Percentiles rank a stretch among this genome's conserved stretches.
phyloP scores from a whole-genome alignment of 495 filamentous ascomycete genomes.

The Aspergillus indologenus region DNA sequence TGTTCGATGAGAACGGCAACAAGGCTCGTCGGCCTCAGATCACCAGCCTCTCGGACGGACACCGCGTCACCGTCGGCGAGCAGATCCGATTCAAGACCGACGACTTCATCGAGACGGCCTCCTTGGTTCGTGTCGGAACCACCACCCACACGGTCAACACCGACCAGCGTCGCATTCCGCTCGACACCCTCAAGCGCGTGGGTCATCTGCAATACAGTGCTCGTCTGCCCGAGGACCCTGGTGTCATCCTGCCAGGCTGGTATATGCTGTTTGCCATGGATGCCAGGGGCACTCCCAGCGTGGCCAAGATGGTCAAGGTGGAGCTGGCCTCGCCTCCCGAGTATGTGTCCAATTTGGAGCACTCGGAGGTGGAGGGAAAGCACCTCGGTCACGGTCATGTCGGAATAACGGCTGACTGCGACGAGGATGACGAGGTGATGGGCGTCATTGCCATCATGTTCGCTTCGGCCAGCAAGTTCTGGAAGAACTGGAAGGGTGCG shows the following conservation, averaged over 20 bases:
- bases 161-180: slow-evolving; percentile 53
- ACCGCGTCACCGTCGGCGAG: slow-evolving; percentile 22
- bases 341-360: neutral
- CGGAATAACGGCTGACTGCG: neutral
- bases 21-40: slow-evolving; percentile 41
- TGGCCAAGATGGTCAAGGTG: slow-evolving; percentile 5
- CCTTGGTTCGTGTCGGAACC: slow-evolving; percentile 46
- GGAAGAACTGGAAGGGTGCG: neutral
- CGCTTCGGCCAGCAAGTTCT: slow-evolving; percentile 6
- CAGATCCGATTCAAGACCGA: slow-evolving; percentile 23
- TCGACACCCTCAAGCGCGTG: slow-evolving; percentile 16
- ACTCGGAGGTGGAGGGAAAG: neutral
- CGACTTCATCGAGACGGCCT: slow-evolving; percentile 12
- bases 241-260: slow-evolving; percentile 21
- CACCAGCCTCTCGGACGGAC: slow-evolving; percentile 17
- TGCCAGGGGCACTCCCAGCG: slow-evolving; percentile 6
- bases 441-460: slow-evolving; percentile 4
- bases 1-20: slow-evolving; percentile 42
- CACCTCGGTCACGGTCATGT: neutral
- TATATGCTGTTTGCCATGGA: slow-evolving; percentile 13
- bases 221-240: slow-evolving; percentile 55
- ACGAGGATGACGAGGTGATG: slow-evolving; percentile 3
- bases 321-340: neutral
- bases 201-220: slow-evolving; percentile 15
- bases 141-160: slow-evolving; percentile 58